Evolutionary conservation across 176 grass and related monocot species (phyloP).

Genomic region (Oryza longistaminata): DNA sequence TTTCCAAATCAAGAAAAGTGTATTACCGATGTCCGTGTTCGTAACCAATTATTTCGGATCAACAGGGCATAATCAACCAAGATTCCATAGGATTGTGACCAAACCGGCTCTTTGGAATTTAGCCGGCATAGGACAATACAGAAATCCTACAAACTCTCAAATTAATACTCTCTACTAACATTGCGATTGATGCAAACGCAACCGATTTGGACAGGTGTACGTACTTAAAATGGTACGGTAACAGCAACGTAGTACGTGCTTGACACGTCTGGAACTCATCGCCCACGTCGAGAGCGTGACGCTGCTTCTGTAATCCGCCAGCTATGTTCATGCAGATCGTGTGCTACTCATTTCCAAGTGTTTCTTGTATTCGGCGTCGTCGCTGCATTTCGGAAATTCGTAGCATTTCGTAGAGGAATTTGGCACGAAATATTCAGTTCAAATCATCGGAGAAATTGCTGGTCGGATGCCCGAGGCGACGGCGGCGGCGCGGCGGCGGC

Average conservation of each 20-base stretch:
- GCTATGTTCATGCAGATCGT: not conserved
- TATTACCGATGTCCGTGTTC: not conserved
- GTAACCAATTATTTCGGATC: not conserved
- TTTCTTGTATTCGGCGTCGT: not conserved
- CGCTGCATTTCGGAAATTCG: not conserved
- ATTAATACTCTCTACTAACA: not conserved
- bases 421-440: too few species aligned
- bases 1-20: not conserved
- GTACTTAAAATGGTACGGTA: too few species aligned
- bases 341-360: not conserved
- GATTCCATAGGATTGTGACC: not conserved
- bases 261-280: not conserved
- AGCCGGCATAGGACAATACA: too few species aligned
- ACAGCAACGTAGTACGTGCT: not conserved
- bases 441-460: too few species aligned
- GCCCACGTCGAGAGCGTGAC: not conserved
- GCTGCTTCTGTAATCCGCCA: too few species aligned
- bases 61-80: not conserved
- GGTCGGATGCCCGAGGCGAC: not conserved
- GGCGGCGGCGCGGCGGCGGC: slow-evolving; percentile 15
- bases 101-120: not conserved
- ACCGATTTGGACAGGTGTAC: too few species aligned
- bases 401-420: not conserved
- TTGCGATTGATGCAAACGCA: not conserved
- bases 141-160: too few species aligned